A percentile compares a stretch with the other conserved stretches of the same genome.
phyloP scores from a whole-genome alignment of 2,329 filamentous ascomycete genomes.

The Colletotrichum lini region DNA sequence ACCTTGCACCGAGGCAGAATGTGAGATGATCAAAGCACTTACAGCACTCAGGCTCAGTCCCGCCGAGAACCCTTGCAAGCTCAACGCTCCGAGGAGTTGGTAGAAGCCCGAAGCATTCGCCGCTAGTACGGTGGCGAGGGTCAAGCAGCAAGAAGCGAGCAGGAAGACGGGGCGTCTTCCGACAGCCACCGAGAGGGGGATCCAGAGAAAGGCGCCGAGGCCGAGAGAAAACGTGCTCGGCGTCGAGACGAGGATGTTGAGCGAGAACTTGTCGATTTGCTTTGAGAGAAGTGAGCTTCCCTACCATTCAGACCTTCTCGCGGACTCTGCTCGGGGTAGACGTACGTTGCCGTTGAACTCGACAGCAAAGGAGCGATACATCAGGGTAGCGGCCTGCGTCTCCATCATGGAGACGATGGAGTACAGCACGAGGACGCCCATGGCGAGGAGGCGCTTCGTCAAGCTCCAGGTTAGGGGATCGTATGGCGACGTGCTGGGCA shows the following conservation, averaged over 20 bases:
- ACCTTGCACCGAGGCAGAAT: not conserved
- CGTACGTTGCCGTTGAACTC: conserved; percentile 45
- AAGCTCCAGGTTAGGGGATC: conserved; percentile 51
- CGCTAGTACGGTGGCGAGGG: conserved; percentile 45
- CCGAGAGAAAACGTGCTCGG: conserved; percentile 50
- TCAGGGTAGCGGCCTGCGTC: conserved; percentile 45
- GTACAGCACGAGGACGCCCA: conserved; percentile 44
- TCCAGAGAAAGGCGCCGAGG: conserved; percentile 54
- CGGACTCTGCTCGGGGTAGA: not conserved
- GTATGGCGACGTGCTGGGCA: conserved; percentile 49
- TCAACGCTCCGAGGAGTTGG: conserved; percentile 48
- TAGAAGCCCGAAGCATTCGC: conserved; percentile 48
- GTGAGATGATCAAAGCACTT: conserved; percentile 21
- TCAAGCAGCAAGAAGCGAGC: conserved; percentile 45
- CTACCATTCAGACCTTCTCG: too few species aligned
- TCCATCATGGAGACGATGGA: conserved; percentile 44
- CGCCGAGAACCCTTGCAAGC: conserved; percentile 52
- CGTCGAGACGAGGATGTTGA: conserved; percentile 32
- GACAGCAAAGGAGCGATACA: conserved; percentile 42
- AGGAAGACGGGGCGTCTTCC: conserved; percentile 54
- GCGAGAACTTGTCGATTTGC: conserved; percentile 18
- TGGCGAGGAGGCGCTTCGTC: conserved; percentile 42
- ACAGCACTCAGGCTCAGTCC: conserved; percentile 51
- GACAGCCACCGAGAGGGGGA: conserved; percentile 54
- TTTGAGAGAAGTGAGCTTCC: conserved; percentile 41